A percentile compares a stretch with the other conserved stretches of the same genome.
Conservation (phyloP, 1,139 yeast genomes). For the Hyphopichia pseudoburtonii region DNA sequence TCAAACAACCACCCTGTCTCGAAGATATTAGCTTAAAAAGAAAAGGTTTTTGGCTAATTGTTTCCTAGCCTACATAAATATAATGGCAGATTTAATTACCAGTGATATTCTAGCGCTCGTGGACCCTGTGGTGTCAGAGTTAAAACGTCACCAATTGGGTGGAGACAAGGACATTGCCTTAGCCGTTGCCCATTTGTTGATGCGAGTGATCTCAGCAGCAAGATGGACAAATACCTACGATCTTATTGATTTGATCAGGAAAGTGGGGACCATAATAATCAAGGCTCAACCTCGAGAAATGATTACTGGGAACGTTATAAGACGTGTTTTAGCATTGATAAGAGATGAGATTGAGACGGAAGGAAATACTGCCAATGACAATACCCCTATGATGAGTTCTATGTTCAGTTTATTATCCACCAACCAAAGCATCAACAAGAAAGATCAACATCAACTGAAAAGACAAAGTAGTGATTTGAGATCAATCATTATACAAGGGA, state of each 20-base stretch:
- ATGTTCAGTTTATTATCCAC: conserved; percentile 88
- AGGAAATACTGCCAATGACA: conserved; percentile 25
- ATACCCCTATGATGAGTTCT: conserved; percentile 68
- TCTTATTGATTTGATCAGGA: conserved; percentile 66
- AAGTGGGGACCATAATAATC: conserved; percentile 57
- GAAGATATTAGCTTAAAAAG: too few species aligned
- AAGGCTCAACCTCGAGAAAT: conserved; percentile 77
- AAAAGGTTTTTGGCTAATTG: neutral
- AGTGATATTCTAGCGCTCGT: conserved; percentile 39
- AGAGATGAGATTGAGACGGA: conserved; percentile 81
- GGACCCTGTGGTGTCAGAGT: conserved; percentile 41
- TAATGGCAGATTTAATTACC: conserved; percentile 17
- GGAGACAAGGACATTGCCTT: conserved; percentile 81
- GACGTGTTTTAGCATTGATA: conserved; percentile 83
- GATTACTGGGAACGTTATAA: conserved; percentile 85
- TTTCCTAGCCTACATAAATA: too few species aligned
- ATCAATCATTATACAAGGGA: conserved; percentile 90
- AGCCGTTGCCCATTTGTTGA: conserved; percentile 81
- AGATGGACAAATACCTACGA: conserved; percentile 82
- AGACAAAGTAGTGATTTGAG: conserved; percentile 65
- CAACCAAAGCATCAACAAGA: conserved; percentile 25
- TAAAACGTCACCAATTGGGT: conserved; percentile 71
- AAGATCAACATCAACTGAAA: conserved; percentile 33
- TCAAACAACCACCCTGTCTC: too few species aligned
- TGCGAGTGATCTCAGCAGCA: conserved; percentile 87